Evolutionary conservation across 2,329 filamentous ascomycete genomes (phyloP), one percentile per base, ranked within the genome.

Genomic region (Cordyceps tenuipes): DNA sequence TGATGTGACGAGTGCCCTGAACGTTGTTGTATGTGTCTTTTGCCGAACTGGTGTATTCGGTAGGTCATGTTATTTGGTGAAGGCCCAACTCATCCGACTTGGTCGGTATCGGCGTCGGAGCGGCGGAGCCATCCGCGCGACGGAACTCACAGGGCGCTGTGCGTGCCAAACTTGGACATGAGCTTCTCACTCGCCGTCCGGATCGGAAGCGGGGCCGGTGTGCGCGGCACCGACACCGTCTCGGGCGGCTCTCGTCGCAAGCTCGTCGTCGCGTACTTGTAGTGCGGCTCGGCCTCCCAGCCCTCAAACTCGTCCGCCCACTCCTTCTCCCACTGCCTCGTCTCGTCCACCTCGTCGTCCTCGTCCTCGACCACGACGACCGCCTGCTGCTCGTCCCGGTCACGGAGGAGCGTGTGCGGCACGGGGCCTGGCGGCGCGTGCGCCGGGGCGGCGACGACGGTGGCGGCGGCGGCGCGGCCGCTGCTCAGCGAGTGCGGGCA

Each of bases 401-500:
- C 41, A 6, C 13, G 4, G 15, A 12, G 31, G 13, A 10, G 29
- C 12, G 63, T 61, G 61, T 66, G 46, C 36, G 47, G 51, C 43
- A 17, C 47, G 4, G 34, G 55, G 6, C n/a, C n/a, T n/a, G n/a
- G n/a, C n/a, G n/a, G n/a, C n/a, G n/a, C n/a, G n/a, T n/a, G n/a
- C n/a, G n/a, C n/a, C n/a, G n/a, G n/a, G n/a, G n/a, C n/a, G n/a
- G n/a, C n/a, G n/a, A n/a, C n/a, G n/a, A n/a, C n/a, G n/a, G n/a
- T n/a, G n/a, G n/a, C n/a, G n/a, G n/a, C n/a, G n/a, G n/a, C n/a
- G n/a, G n/a, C n/a, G n/a, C n/a, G n/a, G n/a, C n/a, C n/a, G n/a
- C n/a, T n/a, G 17, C 19, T 36, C 48, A 61, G 63, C 12, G 67
- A 67, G 64, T 83, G 77, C 15, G 81, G 81, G 62, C 82, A 85